A percentile compares a stretch with the other conserved stretches of the same genome.
phyloP scores from a whole-genome alignment of 2,329 filamentous ascomycete genomes.

The Sporothrix brasiliensis region DNA sequence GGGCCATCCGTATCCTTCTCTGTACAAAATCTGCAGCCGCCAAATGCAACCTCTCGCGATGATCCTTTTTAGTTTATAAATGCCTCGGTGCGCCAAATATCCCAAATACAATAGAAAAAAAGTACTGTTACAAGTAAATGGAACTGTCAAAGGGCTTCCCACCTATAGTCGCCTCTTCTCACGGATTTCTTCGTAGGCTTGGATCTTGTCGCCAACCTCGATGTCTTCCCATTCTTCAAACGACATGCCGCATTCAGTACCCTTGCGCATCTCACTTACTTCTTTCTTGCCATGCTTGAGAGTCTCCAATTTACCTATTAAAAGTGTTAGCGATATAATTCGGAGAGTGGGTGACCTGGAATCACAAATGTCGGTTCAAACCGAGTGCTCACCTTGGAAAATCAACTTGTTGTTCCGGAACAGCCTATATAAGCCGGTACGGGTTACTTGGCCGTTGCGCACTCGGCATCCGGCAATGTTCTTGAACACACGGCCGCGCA shows the following conservation, averaged over 20 bases:
- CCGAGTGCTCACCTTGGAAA: constrained; percentile 70
- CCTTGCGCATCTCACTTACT: constrained; percentile 84
- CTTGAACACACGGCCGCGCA: constrained; percentile 69
- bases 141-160: neutral
- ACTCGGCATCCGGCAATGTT: constrained; percentile 87
- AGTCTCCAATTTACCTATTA: constrained; percentile 71
- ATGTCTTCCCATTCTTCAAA: constrained; percentile 82
- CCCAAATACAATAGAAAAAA: neutral
- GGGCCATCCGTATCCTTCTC: neutral
- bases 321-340: neutral
- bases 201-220: constrained; percentile 78
- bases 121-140: neutral
- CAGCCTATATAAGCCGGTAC: constrained; percentile 68
- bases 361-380: neutral
- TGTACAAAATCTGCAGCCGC: neutral
- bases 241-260: constrained; percentile 87
- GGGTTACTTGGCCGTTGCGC: constrained; percentile 73
- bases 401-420: constrained; percentile 70
- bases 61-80: neutral
- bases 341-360: constrained; percentile 13
- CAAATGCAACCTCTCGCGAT: neutral
- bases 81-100: no score
- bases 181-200: constrained; percentile 77
- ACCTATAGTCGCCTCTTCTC: constrained; percentile 66
- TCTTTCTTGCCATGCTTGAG: constrained; percentile 95